Percentiles rank a stretch among this genome's conserved stretches.
phyloP scores from a whole-genome alignment of 2,329 filamentous ascomycete species.

The Drechslera avenae region DNA sequence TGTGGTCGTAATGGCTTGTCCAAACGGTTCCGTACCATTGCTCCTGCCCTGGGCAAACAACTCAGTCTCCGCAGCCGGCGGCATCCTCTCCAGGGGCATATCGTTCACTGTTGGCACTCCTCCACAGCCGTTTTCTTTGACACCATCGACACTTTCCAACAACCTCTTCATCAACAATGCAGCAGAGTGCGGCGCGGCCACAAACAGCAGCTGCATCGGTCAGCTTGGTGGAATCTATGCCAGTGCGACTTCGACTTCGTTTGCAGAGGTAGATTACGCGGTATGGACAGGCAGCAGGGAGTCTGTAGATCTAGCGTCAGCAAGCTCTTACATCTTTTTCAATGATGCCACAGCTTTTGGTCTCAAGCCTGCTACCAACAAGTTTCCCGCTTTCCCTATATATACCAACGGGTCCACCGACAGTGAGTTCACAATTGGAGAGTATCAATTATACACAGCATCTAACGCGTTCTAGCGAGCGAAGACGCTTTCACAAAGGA shows the following conservation, averaged over 20 bases:
- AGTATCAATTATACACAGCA: not conserved
- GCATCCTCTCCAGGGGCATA: slow-evolving; percentile 21
- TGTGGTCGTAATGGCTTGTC: slow-evolving; percentile 18
- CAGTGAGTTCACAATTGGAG: slow-evolving; percentile 12
- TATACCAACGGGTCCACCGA: slow-evolving; percentile 21
- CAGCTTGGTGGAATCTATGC: slow-evolving; percentile 23
- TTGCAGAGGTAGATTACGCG: slow-evolving; percentile 17
- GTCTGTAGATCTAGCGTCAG: slow-evolving; percentile 13
- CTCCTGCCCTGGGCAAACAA: slow-evolving; percentile 26
- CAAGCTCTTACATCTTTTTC: slow-evolving; percentile 22
- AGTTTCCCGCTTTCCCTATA: slow-evolving; percentile 19
- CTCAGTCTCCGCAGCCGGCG: slow-evolving; percentile 17
- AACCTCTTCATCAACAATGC: slow-evolving; percentile 24
- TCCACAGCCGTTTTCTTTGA: slow-evolving; percentile 23
- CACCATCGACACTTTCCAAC: slow-evolving; percentile 20
- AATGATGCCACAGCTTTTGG: slow-evolving; percentile 22
- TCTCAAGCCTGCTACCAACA: slow-evolving; percentile 18
- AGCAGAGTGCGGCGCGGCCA: slow-evolving; percentile 19
- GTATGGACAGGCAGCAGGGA: slow-evolving; percentile 24
- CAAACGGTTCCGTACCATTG: slow-evolving; percentile 24
- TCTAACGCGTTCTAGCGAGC: slow-evolving; percentile 7
- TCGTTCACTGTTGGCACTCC: slow-evolving; percentile 23
- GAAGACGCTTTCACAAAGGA: slow-evolving; percentile 13
- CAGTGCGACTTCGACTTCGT: slow-evolving; percentile 21
- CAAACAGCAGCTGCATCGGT: slow-evolving; percentile 23